Conservation (phyloP, 169 alveolate species). For the Cryptosporidium muris region DNA sequence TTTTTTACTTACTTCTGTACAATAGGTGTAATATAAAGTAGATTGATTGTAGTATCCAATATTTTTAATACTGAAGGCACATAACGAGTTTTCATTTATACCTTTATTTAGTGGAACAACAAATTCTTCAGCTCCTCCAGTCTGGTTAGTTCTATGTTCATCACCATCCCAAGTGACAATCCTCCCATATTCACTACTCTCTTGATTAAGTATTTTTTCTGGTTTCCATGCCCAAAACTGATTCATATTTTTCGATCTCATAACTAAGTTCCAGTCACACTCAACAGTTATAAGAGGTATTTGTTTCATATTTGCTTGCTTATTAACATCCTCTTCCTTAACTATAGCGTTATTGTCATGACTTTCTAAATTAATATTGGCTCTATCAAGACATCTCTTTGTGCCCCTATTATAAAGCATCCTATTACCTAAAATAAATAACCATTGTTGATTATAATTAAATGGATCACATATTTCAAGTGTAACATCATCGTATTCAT, state of each 20-base stretch:
- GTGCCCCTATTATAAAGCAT: slow-evolving; percentile 26
- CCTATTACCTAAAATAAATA: slow-evolving; percentile 51
- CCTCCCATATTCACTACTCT: slow-evolving; percentile 7
- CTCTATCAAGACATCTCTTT: slow-evolving; percentile 38
- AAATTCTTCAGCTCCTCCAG: slow-evolving; percentile 67
- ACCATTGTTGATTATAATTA: slow-evolving; percentile 58
- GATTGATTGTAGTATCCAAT: slow-evolving; percentile 17
- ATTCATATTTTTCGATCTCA: slow-evolving; percentile 63
- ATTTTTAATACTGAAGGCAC: slow-evolving; percentile 12
- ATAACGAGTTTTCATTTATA: slow-evolving; percentile 7
- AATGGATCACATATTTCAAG: slow-evolving; percentile 15
- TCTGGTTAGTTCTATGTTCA: slow-evolving; percentile 37
- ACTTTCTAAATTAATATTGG: background rate
- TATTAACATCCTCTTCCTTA: background rate
- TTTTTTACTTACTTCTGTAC: background rate
- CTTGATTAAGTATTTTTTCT: background rate
- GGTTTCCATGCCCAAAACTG: slow-evolving; percentile 66
- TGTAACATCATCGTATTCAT: slow-evolving; percentile 18
- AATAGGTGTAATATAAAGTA: slow-evolving; percentile 6
- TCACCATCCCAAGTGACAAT: slow-evolving; percentile 44
- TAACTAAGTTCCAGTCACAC: slow-evolving; percentile 68
- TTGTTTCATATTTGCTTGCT: background rate
- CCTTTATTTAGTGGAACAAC: slow-evolving; percentile 38
- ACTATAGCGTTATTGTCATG: background rate
- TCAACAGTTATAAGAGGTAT: slow-evolving; percentile 11